These are phyloP conservation scores for Microdochium bolleyi DNA, from an alignment of 2,329 filamentous ascomycete species.

Conservation along the genomic window DNA sequence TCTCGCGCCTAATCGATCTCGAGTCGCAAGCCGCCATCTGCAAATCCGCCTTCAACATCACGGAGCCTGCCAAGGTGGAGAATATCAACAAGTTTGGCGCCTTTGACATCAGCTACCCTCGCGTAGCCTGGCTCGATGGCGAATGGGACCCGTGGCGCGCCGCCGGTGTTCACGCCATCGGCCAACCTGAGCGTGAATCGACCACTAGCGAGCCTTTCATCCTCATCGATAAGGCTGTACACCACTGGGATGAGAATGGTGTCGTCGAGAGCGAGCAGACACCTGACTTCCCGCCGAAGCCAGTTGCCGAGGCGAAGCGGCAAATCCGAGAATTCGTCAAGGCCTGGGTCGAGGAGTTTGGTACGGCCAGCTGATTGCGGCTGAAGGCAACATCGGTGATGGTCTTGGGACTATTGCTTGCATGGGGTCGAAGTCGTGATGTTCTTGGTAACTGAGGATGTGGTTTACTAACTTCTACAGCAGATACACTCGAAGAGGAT, in stretches of 20 bases:
- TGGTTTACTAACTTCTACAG: not conserved
- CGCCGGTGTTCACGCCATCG: conserved; percentile 63
- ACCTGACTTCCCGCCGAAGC: conserved; percentile 44
- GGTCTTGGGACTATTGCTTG: not conserved
- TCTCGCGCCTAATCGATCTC: conserved; percentile 63
- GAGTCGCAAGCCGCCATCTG: conserved; percentile 57
- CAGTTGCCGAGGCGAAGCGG: conserved; percentile 51
- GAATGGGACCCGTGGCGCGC: conserved; percentile 74
- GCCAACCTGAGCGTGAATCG: conserved; percentile 45
- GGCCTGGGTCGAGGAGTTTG: conserved; percentile 59
- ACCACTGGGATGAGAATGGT: conserved; percentile 75
- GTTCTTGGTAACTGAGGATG: not conserved
- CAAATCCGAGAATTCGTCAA: conserved; percentile 54
- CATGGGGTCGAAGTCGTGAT: not conserved
- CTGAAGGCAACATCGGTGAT: not conserved
- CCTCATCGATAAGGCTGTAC: conserved; percentile 66
- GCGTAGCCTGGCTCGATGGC: conserved; percentile 72
- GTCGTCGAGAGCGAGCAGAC: conserved; percentile 56
- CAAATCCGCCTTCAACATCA: conserved; percentile 62
- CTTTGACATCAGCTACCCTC: conserved; percentile 62
- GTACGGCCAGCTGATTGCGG: not conserved
- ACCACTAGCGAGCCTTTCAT: conserved; percentile 62
- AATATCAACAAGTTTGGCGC: conserved; percentile 72
- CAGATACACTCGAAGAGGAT: not conserved
- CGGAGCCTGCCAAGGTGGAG: conserved; percentile 50